Evolutionary conservation across 495 filamentous ascomycete species (phyloP).

Genomic region (Aspergillus leporis): DNA sequence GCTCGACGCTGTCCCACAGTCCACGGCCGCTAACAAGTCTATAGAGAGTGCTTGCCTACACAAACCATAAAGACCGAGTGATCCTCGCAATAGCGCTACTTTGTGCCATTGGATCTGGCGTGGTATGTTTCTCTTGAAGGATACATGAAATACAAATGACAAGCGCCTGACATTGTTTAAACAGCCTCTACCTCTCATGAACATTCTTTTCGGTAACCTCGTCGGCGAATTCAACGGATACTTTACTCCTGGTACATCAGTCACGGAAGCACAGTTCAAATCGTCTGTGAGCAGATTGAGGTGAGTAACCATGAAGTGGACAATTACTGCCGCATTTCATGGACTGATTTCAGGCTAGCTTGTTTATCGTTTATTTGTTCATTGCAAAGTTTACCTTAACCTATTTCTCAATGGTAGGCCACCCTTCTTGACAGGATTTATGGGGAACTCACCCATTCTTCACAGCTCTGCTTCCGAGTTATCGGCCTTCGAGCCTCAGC

Average conservation of each 20-base stretch:
- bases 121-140: slow-evolving; percentile 28
- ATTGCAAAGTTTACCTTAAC: slow-evolving; percentile 37
- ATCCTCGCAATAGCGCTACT: slow-evolving; percentile 30
- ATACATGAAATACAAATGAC: neutral
- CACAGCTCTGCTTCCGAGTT: slow-evolving; percentile 52
- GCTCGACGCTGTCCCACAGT: too few relatives aligned
- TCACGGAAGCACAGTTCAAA: slow-evolving; percentile 31
- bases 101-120: slow-evolving; percentile 68
- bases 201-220: slow-evolving; percentile 46
- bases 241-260: slow-evolving; percentile 23
- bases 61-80: neutral
- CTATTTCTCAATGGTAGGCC: slow-evolving; percentile 33
- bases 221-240: slow-evolving; percentile 38
- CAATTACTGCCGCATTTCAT: neutral
- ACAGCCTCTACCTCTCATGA: slow-evolving; percentile 46
- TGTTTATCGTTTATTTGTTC: slow-evolving; percentile 43
- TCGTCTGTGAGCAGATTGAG: slow-evolving; percentile 27
- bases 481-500: slow-evolving; percentile 42
- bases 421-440: neutral
- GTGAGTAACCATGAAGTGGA: slow-evolving; percentile 12
- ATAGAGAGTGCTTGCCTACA: slow-evolving; percentile 13
- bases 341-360: slow-evolving; percentile 10
- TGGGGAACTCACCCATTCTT: neutral
- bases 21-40: neutral
- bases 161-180: neutral